Percentiles rank a stretch among this genome's conserved stretches.
phyloP scores from a whole-genome alignment of 495 filamentous ascomycete species.

The Letharia columbiana region DNA sequence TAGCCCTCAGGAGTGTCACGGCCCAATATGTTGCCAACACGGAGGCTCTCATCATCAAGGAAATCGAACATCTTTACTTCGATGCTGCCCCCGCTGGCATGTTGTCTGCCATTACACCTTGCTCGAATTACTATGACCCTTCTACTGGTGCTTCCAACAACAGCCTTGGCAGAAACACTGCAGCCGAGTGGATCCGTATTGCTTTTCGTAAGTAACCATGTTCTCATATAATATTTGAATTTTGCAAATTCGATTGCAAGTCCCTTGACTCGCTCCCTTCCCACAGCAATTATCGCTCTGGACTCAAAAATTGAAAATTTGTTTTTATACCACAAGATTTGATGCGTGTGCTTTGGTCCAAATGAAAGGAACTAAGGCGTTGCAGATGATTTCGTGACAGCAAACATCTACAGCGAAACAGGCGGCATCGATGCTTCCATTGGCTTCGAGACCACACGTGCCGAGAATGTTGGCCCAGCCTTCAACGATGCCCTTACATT shows the following conservation, averaged over 20 bases:
- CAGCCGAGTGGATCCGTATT: conserved; percentile 53
- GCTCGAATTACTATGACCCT: conserved; percentile 45
- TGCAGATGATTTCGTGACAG: conserved; percentile 49
- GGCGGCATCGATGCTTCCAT: conserved; percentile 55
- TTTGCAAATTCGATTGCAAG: no score
- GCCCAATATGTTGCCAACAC: conserved; percentile 15
- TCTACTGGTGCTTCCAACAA: conserved; percentile 43
- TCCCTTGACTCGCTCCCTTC: background rate
- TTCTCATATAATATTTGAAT: background rate
- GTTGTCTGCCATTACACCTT: conserved; percentile 48
- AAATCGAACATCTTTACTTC: conserved; percentile 22
- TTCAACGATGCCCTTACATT: conserved; percentile 49
- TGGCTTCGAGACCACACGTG: conserved; percentile 44
- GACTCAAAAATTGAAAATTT: background rate
- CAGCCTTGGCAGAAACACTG: conserved; percentile 17
- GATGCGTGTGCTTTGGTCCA: background rate
- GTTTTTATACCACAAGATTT: no score
- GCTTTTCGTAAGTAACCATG: conserved; percentile 37
- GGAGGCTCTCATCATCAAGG: conserved; percentile 15
- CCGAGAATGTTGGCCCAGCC: conserved; percentile 50
- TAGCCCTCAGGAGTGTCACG: conserved; percentile 4
- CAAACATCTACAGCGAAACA: conserved; percentile 37
- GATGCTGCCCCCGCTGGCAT: conserved; percentile 26
- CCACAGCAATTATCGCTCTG: background rate
- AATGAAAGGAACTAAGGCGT: background rate